Base-by-base conservation (phyloP, 495 filamentous ascomycete species). In the Hypoxylon fragiforme region DNA sequence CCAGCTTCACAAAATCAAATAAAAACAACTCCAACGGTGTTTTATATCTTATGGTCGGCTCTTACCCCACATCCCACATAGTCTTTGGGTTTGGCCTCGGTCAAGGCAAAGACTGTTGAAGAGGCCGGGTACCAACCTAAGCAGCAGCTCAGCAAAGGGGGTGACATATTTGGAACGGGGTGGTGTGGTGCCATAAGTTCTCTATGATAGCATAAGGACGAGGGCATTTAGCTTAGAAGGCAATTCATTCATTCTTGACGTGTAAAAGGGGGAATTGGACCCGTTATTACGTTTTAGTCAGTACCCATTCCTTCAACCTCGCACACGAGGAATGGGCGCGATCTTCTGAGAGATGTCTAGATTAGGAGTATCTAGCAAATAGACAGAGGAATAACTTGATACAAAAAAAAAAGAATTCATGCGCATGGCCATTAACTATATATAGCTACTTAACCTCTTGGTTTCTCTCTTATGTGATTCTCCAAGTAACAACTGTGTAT, bases 331-430 rank as follows among this genome's bases (percentile, higher is more conserved):
- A 58, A 60, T 59, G 51, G 39, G 36, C 26, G 35, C 47, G 46
- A 57, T 60, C 46, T 50, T 60, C 51, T 51, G 37, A 51, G 41
- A 37, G 34, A 52, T 47, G 54, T 54, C 57, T 52, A 53, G 54
- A 60, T 56, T 37, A 57, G 57, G 58, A 53, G 50, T 59, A 64
- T 56, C 62, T 55, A 60, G 58, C 46, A 55, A n/a, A 26, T 55
- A 54, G 43, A 52, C 42, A 52, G 41, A 54, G 37, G 39, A 56
- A 9, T 4, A 45, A 53, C 44, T 53, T 62, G 18, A 48, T 19
- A 49, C 42, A 37, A 34, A 34, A 37, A 62, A 62, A 37, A 34
- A 34, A 37, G 57, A 62, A 57, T 30, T 44, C 38, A 53, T 53
- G 59, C 36, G 50, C 53, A 62, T 52, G 44, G 44, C 18, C 30